Conservation (phyloP, 78 protist genomes). For the Carpediemonas membranifera region DNA sequence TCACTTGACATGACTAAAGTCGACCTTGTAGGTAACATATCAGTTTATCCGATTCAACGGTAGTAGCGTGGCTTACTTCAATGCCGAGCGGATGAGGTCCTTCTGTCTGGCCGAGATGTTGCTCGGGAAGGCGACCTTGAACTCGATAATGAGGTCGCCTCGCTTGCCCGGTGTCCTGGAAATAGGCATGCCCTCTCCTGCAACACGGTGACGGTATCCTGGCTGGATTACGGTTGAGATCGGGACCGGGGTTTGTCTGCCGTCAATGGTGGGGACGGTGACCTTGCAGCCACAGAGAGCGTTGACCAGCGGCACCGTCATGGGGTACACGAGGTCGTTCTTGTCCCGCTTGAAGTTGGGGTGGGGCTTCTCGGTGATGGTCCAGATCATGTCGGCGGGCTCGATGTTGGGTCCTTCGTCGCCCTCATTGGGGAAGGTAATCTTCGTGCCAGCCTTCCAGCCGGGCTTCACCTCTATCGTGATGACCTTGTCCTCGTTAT, state of each 20-base stretch:
- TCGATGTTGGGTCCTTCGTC: slow-evolving; percentile 28
- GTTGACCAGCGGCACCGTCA: slow-evolving; percentile 7
- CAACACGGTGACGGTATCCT: background rate
- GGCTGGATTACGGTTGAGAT: slow-evolving; percentile 4
- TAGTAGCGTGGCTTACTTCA: too few species aligned
- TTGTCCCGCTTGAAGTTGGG: slow-evolving; percentile 36
- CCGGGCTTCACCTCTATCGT: slow-evolving; percentile 44
- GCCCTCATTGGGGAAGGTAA: slow-evolving; percentile 51
- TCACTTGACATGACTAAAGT: too few species aligned
- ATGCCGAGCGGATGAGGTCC: background rate
- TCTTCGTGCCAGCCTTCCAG: slow-evolving; percentile 56
- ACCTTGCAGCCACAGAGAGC: slow-evolving; percentile 25
- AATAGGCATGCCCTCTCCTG: slow-evolving; percentile 43
- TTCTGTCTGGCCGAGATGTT: background rate
- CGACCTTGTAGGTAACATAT: too few species aligned
- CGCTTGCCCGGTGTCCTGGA: background rate
- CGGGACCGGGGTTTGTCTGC: background rate
- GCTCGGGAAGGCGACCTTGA: slow-evolving; percentile 15
- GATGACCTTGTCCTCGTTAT: slow-evolving; percentile 4
- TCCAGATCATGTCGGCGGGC: slow-evolving; percentile 51
- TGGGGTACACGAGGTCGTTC: slow-evolving; percentile 15
- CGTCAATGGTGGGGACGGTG: slow-evolving; percentile 13
- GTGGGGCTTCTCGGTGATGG: slow-evolving; percentile 51
- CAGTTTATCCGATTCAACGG: too few species aligned
- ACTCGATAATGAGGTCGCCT: slow-evolving; percentile 36